Base-by-base conservation (phyloP, 768 basidiomycete genomes). In the Phylloporus scabripes region DNA sequence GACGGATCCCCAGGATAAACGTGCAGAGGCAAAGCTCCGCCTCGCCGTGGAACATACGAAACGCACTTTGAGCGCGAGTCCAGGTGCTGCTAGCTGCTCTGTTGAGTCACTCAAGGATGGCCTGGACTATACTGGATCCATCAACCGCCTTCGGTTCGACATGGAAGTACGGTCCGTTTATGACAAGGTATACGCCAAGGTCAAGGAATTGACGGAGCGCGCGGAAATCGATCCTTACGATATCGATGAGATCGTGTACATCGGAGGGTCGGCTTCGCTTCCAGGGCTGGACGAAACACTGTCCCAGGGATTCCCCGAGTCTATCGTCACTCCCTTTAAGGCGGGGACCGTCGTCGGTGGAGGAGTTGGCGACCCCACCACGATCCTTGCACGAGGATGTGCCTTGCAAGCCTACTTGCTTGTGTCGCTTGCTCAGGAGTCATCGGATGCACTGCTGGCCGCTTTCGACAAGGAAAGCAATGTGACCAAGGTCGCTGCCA, bases 61-160 rank as follows among this genome's bases (percentile, higher is more conserved):
- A 71, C 83, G 93, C 56, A 92, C 92, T 0, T 76, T 98, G 55
- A 85, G 83, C 45, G 94, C 95, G 0, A 86, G 85, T 4, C 79
- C 85, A 3, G 86, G 87, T 12, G 89, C 92, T 1, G 93, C 92
- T 2, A 88, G 89, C 1, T 91, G 92, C 69, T 87, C 88, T 14
- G 88, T 99, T 55, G 93, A 96, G 69, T 90, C 87, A 0, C 78
- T 99, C 58, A 95, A 94, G 67, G 93, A 95, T 50, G 95, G 94
- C 1, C 63, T 89, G 32, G 95, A 99, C 69, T 92, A 85, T 62
- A 92, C 88, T 4, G 85, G 82, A 7, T 75, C 79, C 9, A 76
- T 83, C 62, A 81, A 77, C 52, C 71, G 76, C 8, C 66, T 80
- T 52, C 74, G 78, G 8, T 77, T 75, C 54, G 83, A 85, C 54